Evolutionary conservation across 768 basidiomycete species (phyloP), one percentile per base, ranked within the genome.

Genomic region (Mycena amicta): DNA sequence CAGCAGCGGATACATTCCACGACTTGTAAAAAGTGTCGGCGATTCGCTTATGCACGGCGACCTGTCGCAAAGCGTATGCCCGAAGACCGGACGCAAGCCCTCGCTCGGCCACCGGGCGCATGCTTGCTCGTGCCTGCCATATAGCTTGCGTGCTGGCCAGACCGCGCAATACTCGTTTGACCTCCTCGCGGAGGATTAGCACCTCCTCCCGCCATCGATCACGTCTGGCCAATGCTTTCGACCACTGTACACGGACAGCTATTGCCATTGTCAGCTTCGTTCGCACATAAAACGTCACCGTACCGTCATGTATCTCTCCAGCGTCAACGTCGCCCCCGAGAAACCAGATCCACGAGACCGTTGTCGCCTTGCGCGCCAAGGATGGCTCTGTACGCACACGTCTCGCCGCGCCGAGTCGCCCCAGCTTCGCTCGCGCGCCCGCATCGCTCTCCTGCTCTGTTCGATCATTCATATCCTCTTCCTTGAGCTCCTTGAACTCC

Each of bases 151-250:
- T 23, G 43, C 15, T 45, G n/a, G 5, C 5, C 37, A 61, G 30
- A 22, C 33, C 45, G 3, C 45, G 52, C 33, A 62, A 20, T 0
- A 57, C 55, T 0, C 56, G 33, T 4, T 49, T 30, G 67, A 66
- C 68, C 46, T 70, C 68, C 52, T 69, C 67, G 2, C 41, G 22
- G n/a, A 69, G 43, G 2, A 69, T 30, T 1, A 29, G 22, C 15
- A 68, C 61, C 29, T 70, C 68, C 20, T 70, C 69, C 2, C 23
- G 22, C 68, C 68, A 70, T 16, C 47, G 54, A 4, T 56, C 45
- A 0, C 47, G 54, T 2, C 60, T 53, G 2, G 63, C 66, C 22
- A 33, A 25, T 3, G 66, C 56, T 52, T 65, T 70, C 27, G 64
- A 58, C 66, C 66, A 70, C 27, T 67, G 66, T 4, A 70, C 65